Evolutionary conservation across 1,284 basidiomycete species (phyloP).

Genomic region (Fomitopsis palustris): DNA sequence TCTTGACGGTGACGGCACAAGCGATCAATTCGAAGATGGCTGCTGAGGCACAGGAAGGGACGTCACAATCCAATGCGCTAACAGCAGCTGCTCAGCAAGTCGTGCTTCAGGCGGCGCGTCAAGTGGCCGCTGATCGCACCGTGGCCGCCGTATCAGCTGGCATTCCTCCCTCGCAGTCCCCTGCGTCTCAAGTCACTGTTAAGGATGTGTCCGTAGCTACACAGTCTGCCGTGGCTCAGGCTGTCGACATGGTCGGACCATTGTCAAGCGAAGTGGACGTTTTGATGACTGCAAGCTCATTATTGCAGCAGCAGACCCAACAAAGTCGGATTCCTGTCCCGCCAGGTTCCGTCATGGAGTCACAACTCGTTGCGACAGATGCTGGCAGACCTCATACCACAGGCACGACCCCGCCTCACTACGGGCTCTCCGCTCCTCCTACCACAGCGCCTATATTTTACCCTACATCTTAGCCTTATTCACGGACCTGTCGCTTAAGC

Average conservation of each 20-base stretch:
- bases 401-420: conserved; percentile 18
- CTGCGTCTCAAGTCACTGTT: conserved; percentile 64
- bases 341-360: conserved; percentile 10
- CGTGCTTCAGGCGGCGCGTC: conserved; percentile 73
- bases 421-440: conserved; percentile 11
- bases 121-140: conserved; percentile 53
- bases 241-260: conserved; percentile 60
- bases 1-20: conserved; percentile 71
- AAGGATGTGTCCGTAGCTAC: conserved; percentile 75
- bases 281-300: conserved; percentile 60
- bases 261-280: conserved; percentile 65
- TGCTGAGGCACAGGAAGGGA: conserved; percentile 44
- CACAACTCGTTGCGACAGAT: conserved; percentile 14
- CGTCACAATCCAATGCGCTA: conserved; percentile 43
- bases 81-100: conserved; percentile 76
- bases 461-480: conserved; percentile 10
- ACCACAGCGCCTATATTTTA: conserved; percentile 17
- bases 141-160: conserved; percentile 41
- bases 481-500: conserved; percentile 8
- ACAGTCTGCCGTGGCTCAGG: conserved; percentile 66
- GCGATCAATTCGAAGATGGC: conserved; percentile 68
- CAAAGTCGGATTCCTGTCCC: conserved; percentile 9
- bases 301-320: conserved; percentile 46
- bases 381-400: conserved; percentile 23
- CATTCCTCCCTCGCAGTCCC: conserved; percentile 32